A percentile compares a stretch with the other conserved stretches of the same genome.
phyloP scores from a whole-genome alignment of 2,329 filamentous ascomycete genomes.

The Hymenoscyphus repandus region DNA sequence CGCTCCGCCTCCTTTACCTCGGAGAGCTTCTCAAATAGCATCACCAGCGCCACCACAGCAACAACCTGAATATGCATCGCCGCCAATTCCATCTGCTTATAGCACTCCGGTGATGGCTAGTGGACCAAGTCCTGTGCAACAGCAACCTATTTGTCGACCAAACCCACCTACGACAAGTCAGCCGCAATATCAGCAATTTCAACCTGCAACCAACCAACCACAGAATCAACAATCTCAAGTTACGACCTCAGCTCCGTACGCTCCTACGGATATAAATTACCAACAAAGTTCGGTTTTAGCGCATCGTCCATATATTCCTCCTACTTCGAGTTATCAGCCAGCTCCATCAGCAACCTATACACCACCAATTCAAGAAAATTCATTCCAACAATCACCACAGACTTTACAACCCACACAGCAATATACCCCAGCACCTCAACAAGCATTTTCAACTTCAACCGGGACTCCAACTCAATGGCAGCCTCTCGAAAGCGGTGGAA shows the following conservation, averaged over 20 bases:
- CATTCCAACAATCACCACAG: not conserved
- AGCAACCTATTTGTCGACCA: not conserved
- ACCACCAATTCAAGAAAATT: not conserved
- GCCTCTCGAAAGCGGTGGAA: conserved; percentile 1
- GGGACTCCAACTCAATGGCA: conserved; percentile 7
- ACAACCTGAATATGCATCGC: not conserved
- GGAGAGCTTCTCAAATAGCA: too few species aligned
- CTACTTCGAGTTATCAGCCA: too few species aligned
- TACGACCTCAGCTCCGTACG: too few species aligned
- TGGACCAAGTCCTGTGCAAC: not conserved
- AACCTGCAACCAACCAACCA: too few species aligned
- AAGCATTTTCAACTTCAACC: not conserved
- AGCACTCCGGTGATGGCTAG: not conserved
- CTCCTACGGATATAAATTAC: too few species aligned
- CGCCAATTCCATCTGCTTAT: not conserved
- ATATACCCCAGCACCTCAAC: not conserved
- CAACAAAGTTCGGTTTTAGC: too few species aligned
- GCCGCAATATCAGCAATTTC: not conserved
- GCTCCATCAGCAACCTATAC: not conserved
- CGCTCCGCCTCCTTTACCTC: conserved; percentile 1
- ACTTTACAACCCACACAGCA: not conserved
- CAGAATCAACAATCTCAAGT: too few species aligned
- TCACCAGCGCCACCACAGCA: too few species aligned
- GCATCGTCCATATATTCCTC: too few species aligned
- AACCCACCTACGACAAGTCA: not conserved